These are phyloP conservation scores for Amylocystis lapponica DNA, from an alignment of 768 basidiomycete species.

Conservation along the genomic window DNA sequence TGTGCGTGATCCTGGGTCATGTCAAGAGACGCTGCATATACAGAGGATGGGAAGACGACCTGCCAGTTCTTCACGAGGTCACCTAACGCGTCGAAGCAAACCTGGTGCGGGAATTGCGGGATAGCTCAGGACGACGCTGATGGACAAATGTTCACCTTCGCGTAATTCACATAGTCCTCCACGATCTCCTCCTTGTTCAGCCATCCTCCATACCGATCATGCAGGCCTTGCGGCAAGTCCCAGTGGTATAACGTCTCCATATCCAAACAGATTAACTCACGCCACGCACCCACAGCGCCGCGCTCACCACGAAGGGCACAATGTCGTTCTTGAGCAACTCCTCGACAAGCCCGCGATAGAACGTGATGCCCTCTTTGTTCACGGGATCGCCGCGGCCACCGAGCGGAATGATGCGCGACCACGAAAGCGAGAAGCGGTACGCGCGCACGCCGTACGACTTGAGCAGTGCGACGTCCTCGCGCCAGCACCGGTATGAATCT, in stretches of 20 bases:
- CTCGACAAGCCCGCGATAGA: constrained; percentile 41
- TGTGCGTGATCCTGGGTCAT: constrained; percentile 35
- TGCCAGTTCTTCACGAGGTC: constrained; percentile 47
- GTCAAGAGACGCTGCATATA: not conserved
- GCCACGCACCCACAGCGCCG: too few species aligned
- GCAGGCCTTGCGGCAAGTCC: constrained; percentile 47
- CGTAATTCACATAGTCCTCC: constrained; percentile 41
- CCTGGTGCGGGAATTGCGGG: constrained; percentile 12
- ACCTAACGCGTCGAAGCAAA: constrained; percentile 42
- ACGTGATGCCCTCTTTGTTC: constrained; percentile 39
- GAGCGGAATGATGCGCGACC: constrained; percentile 49
- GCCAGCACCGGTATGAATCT: constrained; percentile 39
- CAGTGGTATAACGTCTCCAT: constrained; percentile 47
- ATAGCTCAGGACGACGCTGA: not conserved
- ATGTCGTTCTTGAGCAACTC: constrained; percentile 40
- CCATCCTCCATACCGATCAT: constrained; percentile 46
- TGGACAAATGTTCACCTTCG: constrained; percentile 22
- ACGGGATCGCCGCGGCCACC: constrained; percentile 41
- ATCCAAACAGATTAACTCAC: too few species aligned
- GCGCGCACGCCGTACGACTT: constrained; percentile 40
- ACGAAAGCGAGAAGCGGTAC: constrained; percentile 48
- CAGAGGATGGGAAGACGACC: too few species aligned
- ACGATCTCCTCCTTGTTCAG: constrained; percentile 41
- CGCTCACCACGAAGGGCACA: constrained; percentile 37
- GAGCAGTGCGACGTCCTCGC: constrained; percentile 40